Conservation (phyloP, 1,139 yeast species). For the Candida sp. region DNA sequence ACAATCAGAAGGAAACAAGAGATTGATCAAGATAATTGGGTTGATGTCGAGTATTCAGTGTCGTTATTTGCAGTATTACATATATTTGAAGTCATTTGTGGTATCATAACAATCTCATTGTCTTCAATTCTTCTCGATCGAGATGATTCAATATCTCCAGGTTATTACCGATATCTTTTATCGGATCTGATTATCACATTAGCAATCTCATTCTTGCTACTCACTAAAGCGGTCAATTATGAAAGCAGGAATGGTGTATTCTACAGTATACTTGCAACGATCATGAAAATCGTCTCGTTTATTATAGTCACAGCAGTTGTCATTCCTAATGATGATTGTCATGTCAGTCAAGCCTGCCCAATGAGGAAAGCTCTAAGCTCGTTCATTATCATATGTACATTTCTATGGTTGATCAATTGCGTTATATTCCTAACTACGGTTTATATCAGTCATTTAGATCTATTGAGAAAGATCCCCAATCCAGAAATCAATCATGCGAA, state of each 20-base stretch:
- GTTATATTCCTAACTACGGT: slow-evolving; percentile 40
- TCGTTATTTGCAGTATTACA: slow-evolving; percentile 31
- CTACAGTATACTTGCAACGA: slow-evolving; percentile 34
- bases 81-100: slow-evolving; percentile 30
- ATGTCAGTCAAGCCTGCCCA: slow-evolving; percentile 20
- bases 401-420: slow-evolving; percentile 37
- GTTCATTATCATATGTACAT: slow-evolving; percentile 35
- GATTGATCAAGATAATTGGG: slow-evolving; percentile 14
- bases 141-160: slow-evolving; percentile 20
- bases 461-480: slow-evolving; percentile 25
- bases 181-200: slow-evolving; percentile 36
- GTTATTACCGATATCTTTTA: slow-evolving; percentile 35
- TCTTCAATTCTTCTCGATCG: slow-evolving; percentile 21
- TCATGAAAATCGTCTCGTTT: slow-evolving; percentile 12
- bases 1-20: slow-evolving; percentile 11
- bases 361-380: slow-evolving; percentile 37
- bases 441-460: slow-evolving; percentile 37
- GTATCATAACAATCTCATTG: slow-evolving; percentile 29
- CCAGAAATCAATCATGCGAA: not conserved
- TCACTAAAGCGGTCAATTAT: slow-evolving; percentile 33
- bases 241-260: slow-evolving; percentile 43
- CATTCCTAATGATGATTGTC: slow-evolving; percentile 14
- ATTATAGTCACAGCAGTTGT: slow-evolving; percentile 9
- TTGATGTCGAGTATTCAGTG: slow-evolving; percentile 16
- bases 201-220: slow-evolving; percentile 31